A percentile compares a stretch with the other conserved stretches of the same genome.
Conservation (phyloP, 2,329 filamentous ascomycete genomes). For the Pestalotiopsis sp. region DNA sequence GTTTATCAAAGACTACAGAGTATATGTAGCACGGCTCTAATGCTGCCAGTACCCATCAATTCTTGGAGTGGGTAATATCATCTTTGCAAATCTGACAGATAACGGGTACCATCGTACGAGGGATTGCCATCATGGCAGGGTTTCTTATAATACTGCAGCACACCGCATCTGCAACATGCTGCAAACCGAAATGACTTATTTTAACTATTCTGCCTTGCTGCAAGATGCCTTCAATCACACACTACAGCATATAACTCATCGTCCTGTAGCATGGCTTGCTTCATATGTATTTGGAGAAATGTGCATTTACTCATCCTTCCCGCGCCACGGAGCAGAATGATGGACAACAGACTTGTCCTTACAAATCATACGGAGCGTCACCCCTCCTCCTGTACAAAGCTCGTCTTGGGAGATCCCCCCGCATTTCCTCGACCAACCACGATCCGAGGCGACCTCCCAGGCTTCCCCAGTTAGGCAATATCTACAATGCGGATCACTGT, state of each 20-base stretch:
- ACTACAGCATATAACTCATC: background rate
- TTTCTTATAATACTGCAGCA: background rate
- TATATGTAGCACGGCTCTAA: no score
- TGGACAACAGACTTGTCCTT: background rate
- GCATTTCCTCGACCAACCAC: background rate
- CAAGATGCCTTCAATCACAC: background rate
- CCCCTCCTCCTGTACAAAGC: background rate
- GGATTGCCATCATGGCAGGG: background rate
- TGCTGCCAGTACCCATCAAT: no score
- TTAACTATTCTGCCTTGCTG: background rate
- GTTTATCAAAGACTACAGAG: background rate
- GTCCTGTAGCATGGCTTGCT: background rate
- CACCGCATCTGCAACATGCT: constrained; percentile 1
- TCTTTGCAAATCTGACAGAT: no score
- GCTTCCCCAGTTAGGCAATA: constrained; percentile 4
- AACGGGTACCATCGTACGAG: background rate
- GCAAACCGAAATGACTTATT: constrained; percentile 5
- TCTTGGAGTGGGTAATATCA: no score
- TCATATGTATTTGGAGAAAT: background rate
- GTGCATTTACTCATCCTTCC: background rate
- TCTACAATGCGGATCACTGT: background rate
- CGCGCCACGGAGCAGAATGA: background rate
- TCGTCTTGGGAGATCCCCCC: background rate
- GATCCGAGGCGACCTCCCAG: background rate
- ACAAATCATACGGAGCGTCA: background rate